phyloP scores from a whole-genome alignment of 2,329 filamentous ascomycete genomes.

The Aspergillus texensis region DNA sequence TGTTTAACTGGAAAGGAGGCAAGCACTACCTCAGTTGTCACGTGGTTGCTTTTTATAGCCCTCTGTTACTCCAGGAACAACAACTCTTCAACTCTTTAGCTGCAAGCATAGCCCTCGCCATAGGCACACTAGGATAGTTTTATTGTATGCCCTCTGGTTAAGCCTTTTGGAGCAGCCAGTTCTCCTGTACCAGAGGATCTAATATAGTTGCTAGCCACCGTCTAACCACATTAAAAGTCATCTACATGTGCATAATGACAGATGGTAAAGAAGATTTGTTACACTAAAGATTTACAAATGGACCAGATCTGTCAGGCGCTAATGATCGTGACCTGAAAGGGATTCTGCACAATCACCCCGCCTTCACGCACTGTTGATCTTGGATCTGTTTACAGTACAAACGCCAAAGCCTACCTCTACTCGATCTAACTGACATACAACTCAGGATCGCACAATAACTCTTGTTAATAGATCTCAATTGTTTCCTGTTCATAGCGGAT shows the following conservation, averaged over 20 bases:
- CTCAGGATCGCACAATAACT: background rate
- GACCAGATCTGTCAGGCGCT: background rate
- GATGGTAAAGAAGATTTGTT: background rate
- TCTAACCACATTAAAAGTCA: background rate
- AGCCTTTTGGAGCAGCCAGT: too few species aligned
- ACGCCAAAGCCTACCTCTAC: background rate
- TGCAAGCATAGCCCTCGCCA: background rate
- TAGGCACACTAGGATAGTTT: fast-evolving
- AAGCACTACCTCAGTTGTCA: background rate
- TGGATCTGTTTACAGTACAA: too few species aligned
- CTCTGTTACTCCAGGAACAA: background rate
- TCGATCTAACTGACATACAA: background rate
- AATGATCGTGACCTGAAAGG: background rate
- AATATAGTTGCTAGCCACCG: background rate
- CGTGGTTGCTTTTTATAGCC: background rate
- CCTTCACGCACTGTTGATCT: too few species aligned
- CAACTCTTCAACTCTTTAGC: background rate
- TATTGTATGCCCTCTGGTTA: too few species aligned
- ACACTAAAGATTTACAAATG: background rate
- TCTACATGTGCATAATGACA: background rate
- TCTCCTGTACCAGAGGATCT: background rate
- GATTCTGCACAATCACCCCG: background rate
- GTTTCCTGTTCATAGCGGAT: too few species aligned
- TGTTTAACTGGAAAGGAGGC: background rate
- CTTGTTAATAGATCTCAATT: background rate